A percentile compares a stretch with the other conserved stretches of the same genome.
These are phyloP conservation scores for Lasiosphaeris hirsuta DNA, from an alignment of 495 filamentous ascomycete species.

Conservation along the genomic window DNA sequence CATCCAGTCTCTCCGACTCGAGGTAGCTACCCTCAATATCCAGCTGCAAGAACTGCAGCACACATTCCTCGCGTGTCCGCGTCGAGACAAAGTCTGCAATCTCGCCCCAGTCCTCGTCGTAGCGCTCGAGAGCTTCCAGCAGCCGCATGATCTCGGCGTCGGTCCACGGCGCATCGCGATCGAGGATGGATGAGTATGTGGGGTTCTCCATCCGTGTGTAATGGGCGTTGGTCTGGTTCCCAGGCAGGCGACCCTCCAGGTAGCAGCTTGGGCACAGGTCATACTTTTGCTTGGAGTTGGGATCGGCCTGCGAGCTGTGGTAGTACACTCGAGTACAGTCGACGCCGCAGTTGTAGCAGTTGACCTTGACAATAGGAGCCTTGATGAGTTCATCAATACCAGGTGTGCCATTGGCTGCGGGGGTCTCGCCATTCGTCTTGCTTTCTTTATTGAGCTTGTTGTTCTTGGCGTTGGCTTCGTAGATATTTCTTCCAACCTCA, in stretches of 20 bases:
- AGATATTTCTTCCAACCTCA: conserved; percentile 90
- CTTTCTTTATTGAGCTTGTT: conserved; percentile 58
- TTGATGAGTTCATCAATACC: conserved; percentile 55
- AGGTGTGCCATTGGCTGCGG: conserved; percentile 55
- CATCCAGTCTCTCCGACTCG: conserved; percentile 63
- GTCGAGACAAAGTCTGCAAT: conserved; percentile 89
- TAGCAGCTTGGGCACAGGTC: conserved; percentile 90
- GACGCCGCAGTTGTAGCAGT: conserved; percentile 86
- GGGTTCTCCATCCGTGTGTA: conserved; percentile 87
- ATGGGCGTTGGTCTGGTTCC: conserved; percentile 64
- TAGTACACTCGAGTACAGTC: conserved; percentile 92
- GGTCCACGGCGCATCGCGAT: conserved; percentile 82
- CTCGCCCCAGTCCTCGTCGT: conserved; percentile 91
- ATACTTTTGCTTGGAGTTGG: conserved; percentile 62
- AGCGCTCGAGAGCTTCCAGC: conserved; percentile 84
- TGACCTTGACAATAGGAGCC: conserved; percentile 52
- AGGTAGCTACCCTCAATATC: conserved; percentile 90
- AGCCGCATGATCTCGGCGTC: conserved; percentile 82
- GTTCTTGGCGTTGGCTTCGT: conserved; percentile 88
- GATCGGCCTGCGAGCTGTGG: conserved; percentile 66
- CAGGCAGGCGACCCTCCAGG: conserved; percentile 73
- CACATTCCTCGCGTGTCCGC: conserved; percentile 91
- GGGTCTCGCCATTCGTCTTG: conserved; percentile 70
- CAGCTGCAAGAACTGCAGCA: conserved; percentile 88
- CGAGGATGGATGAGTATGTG: conserved; percentile 66